Evolutionary conservation across 805 yeast species (phyloP), one percentile per base, ranked within the genome.

Genomic region (Candida sakaeoensis): DNA sequence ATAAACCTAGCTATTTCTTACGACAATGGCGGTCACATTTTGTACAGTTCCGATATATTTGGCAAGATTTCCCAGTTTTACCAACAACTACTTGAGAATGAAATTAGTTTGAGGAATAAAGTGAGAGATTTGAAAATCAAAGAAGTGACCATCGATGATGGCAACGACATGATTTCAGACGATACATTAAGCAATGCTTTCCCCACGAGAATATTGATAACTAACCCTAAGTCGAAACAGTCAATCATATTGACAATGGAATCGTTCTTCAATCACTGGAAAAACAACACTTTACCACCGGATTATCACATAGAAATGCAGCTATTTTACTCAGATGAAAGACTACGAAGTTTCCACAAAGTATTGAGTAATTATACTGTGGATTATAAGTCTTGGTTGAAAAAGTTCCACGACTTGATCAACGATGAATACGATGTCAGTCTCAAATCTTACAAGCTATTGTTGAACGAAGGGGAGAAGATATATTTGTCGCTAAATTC

Each of bases 401-500:
- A 51, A 4, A 70, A 67, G 40, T 74, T 74, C 50, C 62, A 70
- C 26, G 58, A 57, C 3, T 40, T 68, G 3, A 58, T 80, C 56
- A 37, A 51, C 0, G 61, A 61, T 1, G 63, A 69, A 39, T 55
- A 68, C 2, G 70, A 68, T 8, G 76, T 84, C 2, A 49, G 79
- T 1, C 55, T 80, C 29, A 71, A 72, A 39, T 42, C 58, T 2
- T 63, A 78, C 42, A 72, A 64, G 44, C 44, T 61, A 1, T 49
- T 80, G n/a, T 57, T 73, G 4, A 40, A 52, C 3, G 87, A 82
- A 36, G 83, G 86, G 5, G 81, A 79, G 44, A 63, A 70, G 31
- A 67, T 80, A 1, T 53, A 54, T n/a, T 61, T 62, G 5, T 60
- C 65, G 1, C 55, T 75, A 3, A 55, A 66, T 0, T 54, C 65